Percentiles rank a stretch among this genome's conserved stretches.
phyloP scores from a whole-genome alignment of 768 basidiomycete species.

The Jaapia argillacea region DNA sequence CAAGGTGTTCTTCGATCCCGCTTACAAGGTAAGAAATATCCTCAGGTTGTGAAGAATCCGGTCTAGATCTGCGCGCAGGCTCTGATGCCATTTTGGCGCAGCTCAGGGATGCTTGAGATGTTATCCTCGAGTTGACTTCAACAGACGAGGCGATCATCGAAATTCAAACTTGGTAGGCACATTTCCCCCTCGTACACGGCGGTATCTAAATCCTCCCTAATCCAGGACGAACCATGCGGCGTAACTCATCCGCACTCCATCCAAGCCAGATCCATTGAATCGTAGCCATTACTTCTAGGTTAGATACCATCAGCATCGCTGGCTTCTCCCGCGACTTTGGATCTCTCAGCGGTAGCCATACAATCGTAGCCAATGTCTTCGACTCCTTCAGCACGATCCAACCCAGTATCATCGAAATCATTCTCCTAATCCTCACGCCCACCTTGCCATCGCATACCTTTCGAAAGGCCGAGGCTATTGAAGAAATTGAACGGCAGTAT shows the following conservation, averaged over 20 bases:
- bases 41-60: not conserved
- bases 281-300: not conserved
- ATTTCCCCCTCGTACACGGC: not conserved
- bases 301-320: not conserved
- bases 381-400: slow-evolving; percentile 11
- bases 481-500: slow-evolving; percentile 8
- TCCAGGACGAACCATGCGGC: not conserved
- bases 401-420: not conserved
- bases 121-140: slow-evolving; percentile 12
- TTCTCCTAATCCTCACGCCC: not conserved
- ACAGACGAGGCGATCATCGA: slow-evolving; percentile 26
- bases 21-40: slow-evolving; percentile 35
- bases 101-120: slow-evolving; percentile 26
- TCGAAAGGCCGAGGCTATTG: slow-evolving; percentile 5
- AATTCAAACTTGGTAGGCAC: slow-evolving; percentile 29
- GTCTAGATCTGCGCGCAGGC: no score
- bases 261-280: not conserved
- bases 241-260: not conserved
- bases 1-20: slow-evolving; percentile 40
- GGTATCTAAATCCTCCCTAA: not conserved
- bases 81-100: no score
- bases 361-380: slow-evolving; percentile 22
- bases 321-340: not conserved
- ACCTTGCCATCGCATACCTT: not conserved
- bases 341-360: slow-evolving; percentile 27